phyloP scores from a whole-genome alignment of 2,329 filamentous ascomycete genomes.

The Pseudocercospora vitis region DNA sequence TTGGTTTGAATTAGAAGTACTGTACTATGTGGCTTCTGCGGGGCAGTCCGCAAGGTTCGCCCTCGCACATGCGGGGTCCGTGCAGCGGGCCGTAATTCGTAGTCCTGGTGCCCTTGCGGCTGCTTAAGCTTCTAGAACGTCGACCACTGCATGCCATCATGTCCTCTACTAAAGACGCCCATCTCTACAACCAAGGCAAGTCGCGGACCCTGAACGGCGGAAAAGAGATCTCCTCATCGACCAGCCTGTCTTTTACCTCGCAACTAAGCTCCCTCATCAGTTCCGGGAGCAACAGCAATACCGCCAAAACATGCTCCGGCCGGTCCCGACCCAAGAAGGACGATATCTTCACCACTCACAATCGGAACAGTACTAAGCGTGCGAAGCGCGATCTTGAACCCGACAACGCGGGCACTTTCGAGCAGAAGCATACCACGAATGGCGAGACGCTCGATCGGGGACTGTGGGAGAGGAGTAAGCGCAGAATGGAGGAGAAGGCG shows the following conservation, averaged over 20 bases:
- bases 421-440: slow-evolving; percentile 64
- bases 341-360: slow-evolving; percentile 68
- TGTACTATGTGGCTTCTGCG: too few relatives aligned
- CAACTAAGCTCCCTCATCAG: slow-evolving; percentile 80
- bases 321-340: slow-evolving; percentile 63
- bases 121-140: background rate
- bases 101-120: background rate
- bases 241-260: slow-evolving; percentile 80
- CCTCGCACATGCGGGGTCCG: slow-evolving; percentile 12
- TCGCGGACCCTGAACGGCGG: slow-evolving; percentile 59
- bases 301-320: slow-evolving; percentile 40
- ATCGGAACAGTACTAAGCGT: slow-evolving; percentile 62
- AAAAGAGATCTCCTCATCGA: slow-evolving; percentile 67
- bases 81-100: background rate
- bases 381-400: slow-evolving; percentile 59
- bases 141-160: too few relatives aligned
- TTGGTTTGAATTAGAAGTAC: slow-evolving; percentile 12
- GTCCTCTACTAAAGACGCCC: slow-evolving; percentile 23
- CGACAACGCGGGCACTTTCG: slow-evolving; percentile 56
- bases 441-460: slow-evolving; percentile 61
- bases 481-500: slow-evolving; percentile 87
- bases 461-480: slow-evolving; percentile 65
- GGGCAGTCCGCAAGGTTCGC: slow-evolving; percentile 8
- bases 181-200: slow-evolving; percentile 24
- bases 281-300: slow-evolving; percentile 45